phyloP scores from a whole-genome alignment of 1,139 yeast genomes.

The Candida albicans region DNA sequence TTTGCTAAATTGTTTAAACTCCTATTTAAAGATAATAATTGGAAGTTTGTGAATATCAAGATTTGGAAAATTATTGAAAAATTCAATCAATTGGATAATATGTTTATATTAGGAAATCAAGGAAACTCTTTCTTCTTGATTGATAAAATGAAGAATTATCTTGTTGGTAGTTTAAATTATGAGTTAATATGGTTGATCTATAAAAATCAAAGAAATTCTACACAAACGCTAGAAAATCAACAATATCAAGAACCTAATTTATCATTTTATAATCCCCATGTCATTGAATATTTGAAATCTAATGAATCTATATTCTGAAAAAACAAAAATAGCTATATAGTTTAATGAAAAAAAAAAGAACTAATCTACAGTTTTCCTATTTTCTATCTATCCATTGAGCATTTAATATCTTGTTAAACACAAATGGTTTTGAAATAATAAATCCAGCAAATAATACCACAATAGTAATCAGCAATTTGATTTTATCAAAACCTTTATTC shows the following conservation, averaged over 20 bases:
- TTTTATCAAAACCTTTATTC: conserved; percentile 64
- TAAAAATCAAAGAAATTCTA: conserved; percentile 20
- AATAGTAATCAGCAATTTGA: conserved; percentile 63
- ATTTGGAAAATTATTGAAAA: conserved; percentile 31
- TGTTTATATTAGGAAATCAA: conserved; percentile 12
- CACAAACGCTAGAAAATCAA: neutral
- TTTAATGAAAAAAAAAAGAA: conserved; percentile 5
- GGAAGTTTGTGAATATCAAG: conserved; percentile 29
- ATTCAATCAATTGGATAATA: conserved; percentile 23
- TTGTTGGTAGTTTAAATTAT: conserved; percentile 39
- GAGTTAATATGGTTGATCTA: conserved; percentile 46
- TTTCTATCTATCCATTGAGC: conserved; percentile 31
- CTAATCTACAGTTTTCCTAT: too few species aligned
- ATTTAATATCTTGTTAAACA: conserved; percentile 47
- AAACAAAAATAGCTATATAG: conserved; percentile 9
- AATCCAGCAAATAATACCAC: conserved; percentile 46
- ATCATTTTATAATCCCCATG: conserved; percentile 17
- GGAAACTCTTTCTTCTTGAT: conserved; percentile 30
- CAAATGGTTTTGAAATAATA: conserved; percentile 58
- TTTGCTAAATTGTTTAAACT: conserved; percentile 29
- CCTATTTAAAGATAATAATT: conserved; percentile 22
- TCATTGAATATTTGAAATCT: conserved; percentile 21
- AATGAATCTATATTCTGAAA: conserved; percentile 17
- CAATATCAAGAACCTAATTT: neutral
- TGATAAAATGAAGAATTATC: conserved; percentile 37